phyloP scores from a whole-genome alignment of 805 yeast genomes.

The Kodamaea hsintzibuensis region DNA sequence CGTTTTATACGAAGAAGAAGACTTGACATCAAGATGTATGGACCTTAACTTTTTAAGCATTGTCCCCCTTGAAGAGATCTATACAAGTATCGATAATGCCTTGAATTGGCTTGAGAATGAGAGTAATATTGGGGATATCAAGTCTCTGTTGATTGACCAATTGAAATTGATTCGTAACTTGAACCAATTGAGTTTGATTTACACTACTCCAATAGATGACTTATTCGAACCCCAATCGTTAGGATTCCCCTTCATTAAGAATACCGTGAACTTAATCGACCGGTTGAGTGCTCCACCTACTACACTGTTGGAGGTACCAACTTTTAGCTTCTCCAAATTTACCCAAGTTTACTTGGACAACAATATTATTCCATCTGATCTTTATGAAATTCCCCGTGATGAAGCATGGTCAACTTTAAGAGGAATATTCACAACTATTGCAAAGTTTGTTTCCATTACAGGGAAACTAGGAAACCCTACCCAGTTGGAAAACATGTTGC shows the following conservation, averaged over 20 bases:
- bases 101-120: slow-evolving; percentile 30
- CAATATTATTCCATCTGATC: slow-evolving; percentile 38
- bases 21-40: slow-evolving; percentile 64
- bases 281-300: not conserved
- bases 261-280: slow-evolving; percentile 15
- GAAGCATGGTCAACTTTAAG: slow-evolving; percentile 22
- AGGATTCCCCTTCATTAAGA: slow-evolving; percentile 18
- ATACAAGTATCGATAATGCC: slow-evolving; percentile 33
- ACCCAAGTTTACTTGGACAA: slow-evolving; percentile 39
- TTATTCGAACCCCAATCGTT: slow-evolving; percentile 6
- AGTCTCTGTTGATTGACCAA: slow-evolving; percentile 17
- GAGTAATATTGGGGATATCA: not conserved
- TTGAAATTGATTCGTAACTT: slow-evolving; percentile 30
- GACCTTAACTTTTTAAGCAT: slow-evolving; percentile 40
- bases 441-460: slow-evolving; percentile 19
- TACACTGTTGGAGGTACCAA: slow-evolving; percentile 5
- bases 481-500: slow-evolving; percentile 30
- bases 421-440: slow-evolving; percentile 22
- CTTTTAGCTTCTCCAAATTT: slow-evolving; percentile 33
- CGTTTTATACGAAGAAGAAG: slow-evolving; percentile 76
- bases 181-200: slow-evolving; percentile 25
- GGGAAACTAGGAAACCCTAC: slow-evolving; percentile 18
- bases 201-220: slow-evolving; percentile 14
- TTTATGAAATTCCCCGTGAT: slow-evolving; percentile 21
- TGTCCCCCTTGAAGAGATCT: slow-evolving; percentile 22